Percentiles rank a stretch among this genome's conserved stretches.
Conservation (phyloP, 75 land plant species). For the Selaginella moellendorffii region DNA sequence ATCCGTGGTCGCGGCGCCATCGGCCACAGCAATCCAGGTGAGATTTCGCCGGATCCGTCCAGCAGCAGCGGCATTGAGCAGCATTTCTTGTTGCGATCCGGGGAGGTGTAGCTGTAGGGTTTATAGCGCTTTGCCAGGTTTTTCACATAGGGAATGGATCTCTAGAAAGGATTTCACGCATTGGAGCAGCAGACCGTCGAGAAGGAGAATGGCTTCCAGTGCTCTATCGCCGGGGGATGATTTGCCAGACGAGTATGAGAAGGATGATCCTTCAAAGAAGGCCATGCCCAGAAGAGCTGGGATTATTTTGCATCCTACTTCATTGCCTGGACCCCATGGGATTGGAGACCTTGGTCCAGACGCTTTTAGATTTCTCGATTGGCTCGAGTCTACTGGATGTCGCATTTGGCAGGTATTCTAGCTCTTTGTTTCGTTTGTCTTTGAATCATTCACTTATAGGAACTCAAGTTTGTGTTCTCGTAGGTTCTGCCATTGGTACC, state of each 20-base stretch:
- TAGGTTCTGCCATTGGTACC: conserved; percentile 97
- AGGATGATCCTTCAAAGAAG: conserved; percentile 27
- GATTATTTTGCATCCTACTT: conserved; percentile 77
- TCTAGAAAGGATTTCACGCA: background rate
- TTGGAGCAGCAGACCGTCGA: background rate
- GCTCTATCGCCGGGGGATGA: conserved; percentile 33
- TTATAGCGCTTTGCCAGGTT: too few species aligned
- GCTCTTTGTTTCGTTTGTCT: background rate
- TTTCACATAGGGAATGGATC: background rate
- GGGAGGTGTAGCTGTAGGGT: too few species aligned
- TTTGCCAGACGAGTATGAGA: conserved; percentile 50
- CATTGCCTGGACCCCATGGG: conserved; percentile 65
- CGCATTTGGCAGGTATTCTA: conserved; percentile 70
- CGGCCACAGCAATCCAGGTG: background rate
- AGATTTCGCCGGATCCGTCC: too few species aligned
- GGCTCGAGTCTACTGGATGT: conserved; percentile 68
- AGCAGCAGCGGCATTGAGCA: background rate
- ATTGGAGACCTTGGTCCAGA: conserved; percentile 78
- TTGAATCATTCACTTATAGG: too few species aligned
- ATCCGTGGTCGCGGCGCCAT: background rate
- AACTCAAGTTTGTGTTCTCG: background rate
- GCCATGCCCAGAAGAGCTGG: conserved; percentile 48
- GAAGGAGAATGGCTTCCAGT: background rate
- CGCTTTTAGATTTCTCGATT: conserved; percentile 60
- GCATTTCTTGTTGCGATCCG: background rate